A percentile compares a stretch with the other conserved stretches of the same genome.
phyloP scores from a whole-genome alignment of 108 stramenopile species.

The Hondaea fermentalgiana region DNA sequence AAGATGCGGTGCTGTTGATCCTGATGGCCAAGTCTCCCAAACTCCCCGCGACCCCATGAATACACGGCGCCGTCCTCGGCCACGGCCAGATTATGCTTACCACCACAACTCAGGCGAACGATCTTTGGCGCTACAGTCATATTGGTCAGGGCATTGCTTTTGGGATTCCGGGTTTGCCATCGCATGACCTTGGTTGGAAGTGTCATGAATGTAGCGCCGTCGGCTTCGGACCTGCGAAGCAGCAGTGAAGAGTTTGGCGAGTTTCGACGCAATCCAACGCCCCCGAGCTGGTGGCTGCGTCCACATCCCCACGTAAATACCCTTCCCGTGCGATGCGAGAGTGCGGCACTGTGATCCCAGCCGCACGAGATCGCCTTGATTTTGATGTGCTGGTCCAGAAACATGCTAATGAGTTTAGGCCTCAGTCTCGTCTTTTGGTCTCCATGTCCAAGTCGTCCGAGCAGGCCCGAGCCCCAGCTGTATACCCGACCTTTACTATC shows the following conservation, averaged over 20 bases:
- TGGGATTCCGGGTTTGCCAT: background rate
- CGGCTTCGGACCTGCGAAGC: background rate
- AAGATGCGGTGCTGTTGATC: background rate
- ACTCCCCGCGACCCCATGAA: slow-evolving; percentile 7
- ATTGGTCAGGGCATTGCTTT: background rate
- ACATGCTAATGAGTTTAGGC: background rate
- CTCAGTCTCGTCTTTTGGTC: background rate
- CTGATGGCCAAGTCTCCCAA: background rate
- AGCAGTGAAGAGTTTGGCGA: background rate
- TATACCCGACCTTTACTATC: background rate
- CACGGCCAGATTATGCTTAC: background rate
- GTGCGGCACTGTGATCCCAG: slow-evolving; percentile 13
- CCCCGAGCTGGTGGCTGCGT: background rate
- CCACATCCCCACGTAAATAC: slow-evolving; percentile 5
- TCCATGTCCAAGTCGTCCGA: background rate
- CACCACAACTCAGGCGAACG: background rate
- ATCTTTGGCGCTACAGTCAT: background rate
- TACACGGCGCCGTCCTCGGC: background rate
- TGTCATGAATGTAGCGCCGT: background rate
- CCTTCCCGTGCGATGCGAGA: background rate
- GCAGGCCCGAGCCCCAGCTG: background rate
- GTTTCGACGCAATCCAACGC: background rate
- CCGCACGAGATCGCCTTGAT: background rate
- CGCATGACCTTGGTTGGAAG: background rate
- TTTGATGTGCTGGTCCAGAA: background rate